Conservation (phyloP, 441 rosid species). For the Dalechampia spathulata region DNA sequence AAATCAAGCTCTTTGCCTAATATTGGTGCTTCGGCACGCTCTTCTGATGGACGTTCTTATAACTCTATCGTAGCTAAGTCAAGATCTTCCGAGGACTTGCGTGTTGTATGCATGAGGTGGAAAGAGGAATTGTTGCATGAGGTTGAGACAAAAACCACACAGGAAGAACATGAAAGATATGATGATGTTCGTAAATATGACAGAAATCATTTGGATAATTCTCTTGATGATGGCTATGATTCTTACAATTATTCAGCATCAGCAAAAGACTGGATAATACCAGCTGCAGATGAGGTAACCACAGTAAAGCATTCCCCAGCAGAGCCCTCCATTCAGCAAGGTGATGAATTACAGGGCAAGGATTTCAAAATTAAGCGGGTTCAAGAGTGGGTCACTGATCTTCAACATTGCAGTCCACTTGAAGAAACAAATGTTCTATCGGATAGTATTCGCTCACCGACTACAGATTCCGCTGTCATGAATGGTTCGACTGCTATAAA, state of each 20-base stretch:
- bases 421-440: constrained; percentile 41
- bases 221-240: constrained; percentile 37
- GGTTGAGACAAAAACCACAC: constrained; percentile 24
- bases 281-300: constrained; percentile 44
- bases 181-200: constrained; percentile 23
- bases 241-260: constrained; percentile 44
- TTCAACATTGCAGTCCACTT: constrained; percentile 47
- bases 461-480: constrained; percentile 23
- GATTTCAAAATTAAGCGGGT: constrained; percentile 70
- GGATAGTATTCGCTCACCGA: constrained; percentile 22
- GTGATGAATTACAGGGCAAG: constrained; percentile 40
- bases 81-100: constrained; percentile 61
- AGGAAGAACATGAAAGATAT: constrained; percentile 26
- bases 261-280: constrained; percentile 68
- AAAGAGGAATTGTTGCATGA: constrained; percentile 33
- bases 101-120: constrained; percentile 26
- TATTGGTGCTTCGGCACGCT: constrained; percentile 22
- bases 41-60: constrained; percentile 28
- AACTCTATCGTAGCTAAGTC: constrained; percentile 27
- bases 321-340: constrained; percentile 33
- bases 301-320: constrained; percentile 28
- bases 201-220: constrained; percentile 30
- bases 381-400: constrained; percentile 77
- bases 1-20: constrained; percentile 62
- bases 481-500: constrained; percentile 33